Base-by-base conservation (phyloP, 257 asterid genomes). In the Forsythia viridissima region DNA sequence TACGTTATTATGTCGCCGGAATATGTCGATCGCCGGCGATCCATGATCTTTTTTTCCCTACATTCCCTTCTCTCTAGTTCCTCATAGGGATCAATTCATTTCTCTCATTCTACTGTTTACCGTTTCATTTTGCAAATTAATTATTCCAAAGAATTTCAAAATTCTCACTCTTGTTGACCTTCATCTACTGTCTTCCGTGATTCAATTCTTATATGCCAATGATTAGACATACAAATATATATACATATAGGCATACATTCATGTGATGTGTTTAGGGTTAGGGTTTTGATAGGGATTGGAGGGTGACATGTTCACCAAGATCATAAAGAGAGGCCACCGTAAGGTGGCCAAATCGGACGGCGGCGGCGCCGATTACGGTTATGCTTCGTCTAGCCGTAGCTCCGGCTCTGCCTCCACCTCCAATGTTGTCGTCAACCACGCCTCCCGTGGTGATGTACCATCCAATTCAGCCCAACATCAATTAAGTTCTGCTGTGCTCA, bases 251-350 rank as follows among this genome's bases (percentile, higher is more conserved):
- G 63, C 51, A 20, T 8, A 52, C 20, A 24, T 48, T 65, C 67
- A 13, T n/a, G 39, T 16, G 36, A 10, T 36, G 46, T 59, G 38
- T 8, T 52, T 75, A 39, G 71, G 38, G 39, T 75, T 39, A 59
- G 78, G 78, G 72, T 75, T 75, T 38, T 72, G 40, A 72, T 41
- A 37, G 57, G 24, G 5, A 30, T 34, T 42, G 34, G 63, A 30
- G 11, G 43, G 77, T 46, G 30, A 55, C 21, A 82, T 82, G 86
- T 75, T 82, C 30, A 73, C 79, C 70, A 82, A 82, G 57, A 67
- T 82, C 15, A 82, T 82, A 80, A 82, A 82, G 69, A 74, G 80
- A 43, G 86, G 86, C 44, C 80, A 82, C 24, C 79, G 77, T 11
- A 82, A 82, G 78, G 77, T 77, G 55, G 71, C 70, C 0, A 82